Base-by-base conservation (phyloP, 2,329 filamentous ascomycete genomes). In the Trichoderma guizhouense region DNA sequence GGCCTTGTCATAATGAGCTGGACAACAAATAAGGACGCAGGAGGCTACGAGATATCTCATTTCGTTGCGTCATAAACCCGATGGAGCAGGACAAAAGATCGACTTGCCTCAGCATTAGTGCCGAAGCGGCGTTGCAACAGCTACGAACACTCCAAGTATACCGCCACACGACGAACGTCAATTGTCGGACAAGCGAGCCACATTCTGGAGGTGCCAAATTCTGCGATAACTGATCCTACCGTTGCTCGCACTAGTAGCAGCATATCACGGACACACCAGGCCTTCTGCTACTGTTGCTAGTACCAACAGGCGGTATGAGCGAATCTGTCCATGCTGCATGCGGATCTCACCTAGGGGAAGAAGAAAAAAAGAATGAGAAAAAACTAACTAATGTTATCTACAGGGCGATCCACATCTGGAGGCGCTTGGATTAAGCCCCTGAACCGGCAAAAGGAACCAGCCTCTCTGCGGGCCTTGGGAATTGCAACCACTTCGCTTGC, bases 401-500 rank as follows among this genome's bases (percentile, higher is more conserved):
- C 30, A 47, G 26, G 34, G 34, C 7, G 66, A 32, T 62, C 66
- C 66, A 69, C 66, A 61, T 36, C 28, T 34, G 26, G 39, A 53
- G 66, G 21, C 66, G 66, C 66, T 69, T 62, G 66, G 57, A 61
- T 58, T 53, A 47, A 62, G 66, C 66, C 66, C 66, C 66, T 69
- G 66, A 69, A 36, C 66, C 66, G 39, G 66, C 57, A 61, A 61
- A 69, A 69, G 66, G 43, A 32, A 69, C 55, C 66, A 69, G 57
- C 57, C 14, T 60, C 47, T 43, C 14, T 36, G 39, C 57, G 66
- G 66, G 66, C 30, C 66, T 26, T 62, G 39, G 66, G 66, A 51
- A 69, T 69, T 69, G 66, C 55, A 61, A 69, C 57, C 66, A 69
- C 66, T 69, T 69, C 57, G 66, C 66, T 69, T 69, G 53, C 65